Evolutionary conservation across 83 land plant species (phyloP), one percentile per base, ranked within the genome.

Genomic region (Picea mariana): DNA sequence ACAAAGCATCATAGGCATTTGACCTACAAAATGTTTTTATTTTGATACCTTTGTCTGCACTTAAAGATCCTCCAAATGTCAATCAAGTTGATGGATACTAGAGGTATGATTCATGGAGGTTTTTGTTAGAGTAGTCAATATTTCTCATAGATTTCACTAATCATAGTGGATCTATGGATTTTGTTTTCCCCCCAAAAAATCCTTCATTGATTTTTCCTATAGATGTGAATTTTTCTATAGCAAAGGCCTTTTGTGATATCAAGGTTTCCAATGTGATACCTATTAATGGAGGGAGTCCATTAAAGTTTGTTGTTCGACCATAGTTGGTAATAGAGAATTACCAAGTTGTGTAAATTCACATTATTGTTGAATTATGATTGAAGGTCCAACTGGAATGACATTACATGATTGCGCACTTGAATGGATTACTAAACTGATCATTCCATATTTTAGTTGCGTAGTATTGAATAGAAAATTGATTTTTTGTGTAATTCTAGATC

Each of bases 91-190:
- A 97, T 89, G 99, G 99, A 44, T 98, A 97, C 79, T 97, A 97
- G 98, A 94, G 98, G 86, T 95, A 95, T 86, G 96, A 95, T 75
- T 84, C 94, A 0, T 89, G 98, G 76, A 89, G 84, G 67, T 97
- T 96, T 64, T 26, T 88, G 13, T 75, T 97, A 80, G 99, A 95
- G 77, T 97, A 98, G 98, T 93, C 95, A 69, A 92, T 93, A 59
- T 82, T 92, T 76, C 87, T 97, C 44, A 92, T 97, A 38, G 99
- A 97, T 84, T 82, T 91, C 80, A 90, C 91, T 0, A 97, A 97
- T 81, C 84, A 96, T 81, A 97, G 99, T 90, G 99, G 99, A 62
- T 91, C 95, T 9, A 90, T 95, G 98, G 99, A 97, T 87, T 97
- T 97, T 83, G 92, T 95, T 40, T 96, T 95, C 31, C 99, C 99